These are phyloP conservation scores for Mycosphaerella sp. DNA, from an alignment of 2,329 filamentous ascomycete species.

Conservation along the genomic window DNA sequence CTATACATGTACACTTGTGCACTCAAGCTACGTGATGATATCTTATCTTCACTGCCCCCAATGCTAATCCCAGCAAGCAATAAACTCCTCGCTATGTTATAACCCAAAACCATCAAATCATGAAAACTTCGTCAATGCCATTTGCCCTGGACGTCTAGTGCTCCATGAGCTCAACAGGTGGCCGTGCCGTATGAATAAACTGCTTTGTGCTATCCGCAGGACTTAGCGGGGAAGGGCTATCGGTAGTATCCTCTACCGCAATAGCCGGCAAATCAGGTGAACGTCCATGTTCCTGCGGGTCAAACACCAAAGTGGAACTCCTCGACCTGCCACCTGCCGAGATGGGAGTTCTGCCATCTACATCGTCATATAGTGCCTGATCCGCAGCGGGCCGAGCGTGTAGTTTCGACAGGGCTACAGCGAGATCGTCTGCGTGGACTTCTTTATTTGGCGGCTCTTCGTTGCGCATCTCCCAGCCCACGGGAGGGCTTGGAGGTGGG, in stretches of 20 bases:
- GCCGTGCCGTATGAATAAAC: slow-evolving; percentile 48
- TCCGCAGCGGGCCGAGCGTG: slow-evolving; percentile 38
- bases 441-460: slow-evolving; percentile 62
- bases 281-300: slow-evolving; percentile 56
- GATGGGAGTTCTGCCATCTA: slow-evolving; percentile 18
- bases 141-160: slow-evolving; percentile 14
- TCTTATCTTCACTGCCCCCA: neutral
- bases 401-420: slow-evolving; percentile 50
- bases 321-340: slow-evolving; percentile 36
- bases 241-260: slow-evolving; percentile 56
- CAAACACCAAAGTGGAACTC: slow-evolving; percentile 54
- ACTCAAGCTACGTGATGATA: neutral
- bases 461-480: slow-evolving; percentile 58
- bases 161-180: slow-evolving; percentile 53
- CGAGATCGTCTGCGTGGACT: slow-evolving; percentile 58
- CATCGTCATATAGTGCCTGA: slow-evolving; percentile 27
- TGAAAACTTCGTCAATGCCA: neutral
- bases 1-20: neutral
- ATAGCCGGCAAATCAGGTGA: slow-evolving; percentile 57
- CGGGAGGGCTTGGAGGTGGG: slow-evolving; percentile 57
- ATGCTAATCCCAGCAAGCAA: neutral
- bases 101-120: neutral
- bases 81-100: slow-evolving; percentile 8
- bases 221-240: slow-evolving; percentile 41
- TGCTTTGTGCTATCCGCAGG: slow-evolving; percentile 46